These are phyloP conservation scores for Hibiscus syriacus DNA, from an alignment of 345 rosid species.

Conservation along the genomic window DNA sequence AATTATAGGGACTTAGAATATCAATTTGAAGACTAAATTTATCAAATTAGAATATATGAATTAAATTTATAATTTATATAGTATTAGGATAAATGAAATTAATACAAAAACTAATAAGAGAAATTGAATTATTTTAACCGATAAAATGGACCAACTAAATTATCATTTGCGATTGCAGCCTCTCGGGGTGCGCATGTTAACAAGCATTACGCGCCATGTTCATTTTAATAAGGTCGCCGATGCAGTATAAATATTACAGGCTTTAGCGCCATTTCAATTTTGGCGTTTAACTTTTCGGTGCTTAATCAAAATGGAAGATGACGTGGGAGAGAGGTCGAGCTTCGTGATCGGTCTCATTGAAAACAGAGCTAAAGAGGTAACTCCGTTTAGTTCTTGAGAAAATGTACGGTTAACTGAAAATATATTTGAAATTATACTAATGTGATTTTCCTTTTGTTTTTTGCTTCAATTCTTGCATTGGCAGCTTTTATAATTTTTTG, in stretches of 20 bases:
- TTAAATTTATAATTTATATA: too few species aligned
- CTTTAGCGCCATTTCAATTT: background rate
- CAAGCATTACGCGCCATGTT: background rate
- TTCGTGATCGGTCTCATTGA: constrained; percentile 73
- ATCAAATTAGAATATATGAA: too few species aligned
- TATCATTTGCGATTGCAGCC: background rate
- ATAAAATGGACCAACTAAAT: too few species aligned
- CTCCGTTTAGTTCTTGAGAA: constrained; percentile 24
- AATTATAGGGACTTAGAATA: too few species aligned
- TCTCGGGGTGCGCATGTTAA: background rate
- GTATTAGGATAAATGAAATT: too few species aligned
- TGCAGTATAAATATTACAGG: background rate
- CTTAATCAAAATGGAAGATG: constrained; percentile 63
- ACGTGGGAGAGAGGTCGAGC: constrained; percentile 73
- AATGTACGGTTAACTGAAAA: constrained; percentile 9
- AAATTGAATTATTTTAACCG: too few species aligned
- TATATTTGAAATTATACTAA: background rate
- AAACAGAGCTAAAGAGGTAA: constrained; percentile 96
- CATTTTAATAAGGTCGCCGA: background rate
- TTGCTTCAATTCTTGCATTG: background rate
- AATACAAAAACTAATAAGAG: too few species aligned
- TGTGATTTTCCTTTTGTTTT: background rate
- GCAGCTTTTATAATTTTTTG: background rate
- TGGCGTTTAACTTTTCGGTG: background rate
- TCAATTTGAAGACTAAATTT: too few species aligned